phyloP scores from a whole-genome alignment of 2,329 filamentous ascomycete species.

The Aspergillus hiratsukae region DNA sequence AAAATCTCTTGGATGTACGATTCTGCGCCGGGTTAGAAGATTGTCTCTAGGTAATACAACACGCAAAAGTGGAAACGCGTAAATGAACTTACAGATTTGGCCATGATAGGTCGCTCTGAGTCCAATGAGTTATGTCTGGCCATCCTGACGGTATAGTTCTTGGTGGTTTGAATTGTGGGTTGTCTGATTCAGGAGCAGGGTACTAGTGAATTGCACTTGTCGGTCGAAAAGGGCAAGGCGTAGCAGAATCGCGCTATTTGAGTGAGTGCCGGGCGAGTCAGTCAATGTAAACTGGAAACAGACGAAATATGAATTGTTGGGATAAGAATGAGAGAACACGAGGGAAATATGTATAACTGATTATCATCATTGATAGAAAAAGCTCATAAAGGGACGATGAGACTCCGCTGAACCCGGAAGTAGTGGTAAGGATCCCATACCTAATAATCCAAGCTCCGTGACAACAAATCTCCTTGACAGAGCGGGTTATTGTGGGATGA shows the following conservation, averaged over 20 bases:
- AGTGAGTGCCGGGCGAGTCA: not conserved
- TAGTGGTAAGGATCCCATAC: not conserved
- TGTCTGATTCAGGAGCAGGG: not conserved
- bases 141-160: constrained; percentile 18
- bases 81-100: constrained; percentile 43
- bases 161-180: not conserved
- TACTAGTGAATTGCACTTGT: not conserved
- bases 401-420: not conserved
- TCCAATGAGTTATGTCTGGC: constrained; percentile 46
- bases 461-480: not conserved
- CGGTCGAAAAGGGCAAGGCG: not conserved
- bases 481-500: not conserved
- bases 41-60: not conserved
- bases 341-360: not conserved
- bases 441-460: not conserved
- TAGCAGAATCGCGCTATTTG: not conserved
- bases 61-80: not conserved
- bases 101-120: constrained; percentile 54
- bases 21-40: constrained; percentile 33
- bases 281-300: not conserved
- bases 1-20: constrained; percentile 50
- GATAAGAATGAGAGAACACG: not conserved
- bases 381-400: not conserved
- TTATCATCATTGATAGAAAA: not conserved
- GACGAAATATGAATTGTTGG: not conserved